phyloP scores from a whole-genome alignment of 208 protist species.

The Endotrypanum monterogeii region DNA sequence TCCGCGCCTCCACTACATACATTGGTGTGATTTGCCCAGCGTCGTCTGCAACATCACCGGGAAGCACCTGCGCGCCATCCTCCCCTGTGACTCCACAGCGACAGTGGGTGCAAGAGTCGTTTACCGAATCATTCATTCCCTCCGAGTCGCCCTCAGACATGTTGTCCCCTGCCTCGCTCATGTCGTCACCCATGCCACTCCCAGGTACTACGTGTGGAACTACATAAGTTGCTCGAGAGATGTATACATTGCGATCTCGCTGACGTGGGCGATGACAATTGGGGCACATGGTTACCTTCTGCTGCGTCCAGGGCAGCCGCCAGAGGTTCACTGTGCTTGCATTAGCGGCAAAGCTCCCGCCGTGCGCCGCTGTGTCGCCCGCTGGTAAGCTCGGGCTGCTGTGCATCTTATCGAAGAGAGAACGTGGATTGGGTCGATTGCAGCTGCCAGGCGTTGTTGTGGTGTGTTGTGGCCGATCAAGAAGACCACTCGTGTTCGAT shows the following conservation, averaged over 20 bases:
- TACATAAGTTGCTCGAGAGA: constrained; percentile 23
- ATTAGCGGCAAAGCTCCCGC: constrained; percentile 6
- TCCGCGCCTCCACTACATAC: constrained; percentile 38
- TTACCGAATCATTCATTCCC: neutral
- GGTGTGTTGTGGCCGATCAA: constrained; percentile 20
- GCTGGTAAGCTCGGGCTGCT: constrained; percentile 17
- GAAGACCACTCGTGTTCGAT: constrained; percentile 5
- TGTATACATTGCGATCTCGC: constrained; percentile 17
- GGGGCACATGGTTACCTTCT: constrained; percentile 48
- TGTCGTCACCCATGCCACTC: constrained; percentile 25
- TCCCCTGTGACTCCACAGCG: constrained; percentile 20
- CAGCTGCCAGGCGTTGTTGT: constrained; percentile 16
- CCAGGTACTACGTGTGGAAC: constrained; percentile 4
- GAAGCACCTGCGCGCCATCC: neutral
- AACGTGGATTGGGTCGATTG: constrained; percentile 17
- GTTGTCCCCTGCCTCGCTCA: constrained; percentile 24
- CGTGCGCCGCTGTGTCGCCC: constrained; percentile 1
- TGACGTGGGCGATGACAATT: constrained; percentile 48
- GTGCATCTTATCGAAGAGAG: constrained; percentile 21
- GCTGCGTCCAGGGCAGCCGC: constrained; percentile 50
- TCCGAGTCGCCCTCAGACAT: constrained; percentile 18
- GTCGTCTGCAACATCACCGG: neutral
- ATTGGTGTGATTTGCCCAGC: constrained; percentile 20
- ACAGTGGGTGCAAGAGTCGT: constrained; percentile 29
- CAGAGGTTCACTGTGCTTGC: constrained; percentile 35